A percentile compares a stretch with the other conserved stretches of the same genome.
Conservation (phyloP, 768 basidiomycete species). For the Dacryopinax primogenitus region DNA sequence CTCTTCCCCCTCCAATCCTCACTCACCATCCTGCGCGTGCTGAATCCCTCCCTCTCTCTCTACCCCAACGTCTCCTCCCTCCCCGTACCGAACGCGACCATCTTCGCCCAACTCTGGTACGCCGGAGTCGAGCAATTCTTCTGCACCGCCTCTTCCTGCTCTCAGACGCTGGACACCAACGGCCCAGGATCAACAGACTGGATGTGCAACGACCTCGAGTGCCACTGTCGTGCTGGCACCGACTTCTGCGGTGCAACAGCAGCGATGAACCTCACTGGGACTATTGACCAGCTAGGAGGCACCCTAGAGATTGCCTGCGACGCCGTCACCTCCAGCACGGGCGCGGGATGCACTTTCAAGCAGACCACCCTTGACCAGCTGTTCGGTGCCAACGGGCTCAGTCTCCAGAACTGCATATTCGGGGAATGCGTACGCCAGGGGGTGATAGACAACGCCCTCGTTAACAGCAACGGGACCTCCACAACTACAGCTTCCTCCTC, state of each 20-base stretch:
- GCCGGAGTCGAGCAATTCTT: constrained; percentile 79
- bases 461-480: constrained; percentile 22
- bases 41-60: constrained; percentile 58
- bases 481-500: constrained; percentile 24
- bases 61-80: constrained; percentile 49
- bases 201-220: constrained; percentile 60
- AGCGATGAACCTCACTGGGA: constrained; percentile 37
- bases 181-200: constrained; percentile 36
- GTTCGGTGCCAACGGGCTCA: constrained; percentile 64
- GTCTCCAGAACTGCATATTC: constrained; percentile 58
- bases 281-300: constrained; percentile 55
- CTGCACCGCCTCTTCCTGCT: constrained; percentile 60
- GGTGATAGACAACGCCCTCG: constrained; percentile 49
- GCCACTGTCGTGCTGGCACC: constrained; percentile 55
- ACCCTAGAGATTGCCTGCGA: constrained; percentile 57
- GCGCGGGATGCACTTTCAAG: constrained; percentile 59
- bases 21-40: constrained; percentile 66
- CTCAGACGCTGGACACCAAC: constrained; percentile 37
- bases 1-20: constrained; percentile 58
- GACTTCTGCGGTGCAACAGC: constrained; percentile 57
- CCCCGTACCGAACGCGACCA: constrained; percentile 29
- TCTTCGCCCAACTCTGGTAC: constrained; percentile 65
- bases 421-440: constrained; percentile 82
- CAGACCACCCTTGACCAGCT: constrained; percentile 51
- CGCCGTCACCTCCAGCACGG: constrained; percentile 26